Conservation (phyloP, 1,284 basidiomycete species). For the Vanrija sp. region DNA sequence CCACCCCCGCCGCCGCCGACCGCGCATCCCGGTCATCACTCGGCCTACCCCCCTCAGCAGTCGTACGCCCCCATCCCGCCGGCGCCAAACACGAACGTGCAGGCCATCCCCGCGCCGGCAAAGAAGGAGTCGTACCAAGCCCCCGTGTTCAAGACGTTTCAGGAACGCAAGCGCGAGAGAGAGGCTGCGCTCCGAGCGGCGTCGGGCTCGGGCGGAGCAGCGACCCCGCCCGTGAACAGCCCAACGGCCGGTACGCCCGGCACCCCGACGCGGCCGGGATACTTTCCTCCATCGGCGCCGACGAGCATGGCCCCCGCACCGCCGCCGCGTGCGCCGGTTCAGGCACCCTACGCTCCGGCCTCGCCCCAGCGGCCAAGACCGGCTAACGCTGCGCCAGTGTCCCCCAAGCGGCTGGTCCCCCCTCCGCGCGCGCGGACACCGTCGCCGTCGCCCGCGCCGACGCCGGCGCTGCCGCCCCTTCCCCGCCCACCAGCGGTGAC, state of each 20-base stretch:
- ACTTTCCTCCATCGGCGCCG: too few relatives aligned
- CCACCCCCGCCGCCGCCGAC: neutral
- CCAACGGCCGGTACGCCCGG: too few relatives aligned
- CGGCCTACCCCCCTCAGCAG: neutral
- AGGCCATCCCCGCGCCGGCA: slow-evolving; percentile 26
- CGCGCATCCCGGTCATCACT: neutral
- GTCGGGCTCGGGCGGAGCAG: neutral
- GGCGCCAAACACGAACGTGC: neutral
- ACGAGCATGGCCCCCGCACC: neutral
- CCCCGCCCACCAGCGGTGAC: too few relatives aligned
- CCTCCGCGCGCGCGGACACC: slow-evolving; percentile 27
- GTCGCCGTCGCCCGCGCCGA: slow-evolving; percentile 28
- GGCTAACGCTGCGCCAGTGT: slow-evolving; percentile 27
- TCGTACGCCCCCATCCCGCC: slow-evolving; percentile 4
- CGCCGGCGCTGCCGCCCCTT: slow-evolving; percentile 21
- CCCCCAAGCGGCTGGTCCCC: slow-evolving; percentile 24
- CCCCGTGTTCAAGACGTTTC: slow-evolving; percentile 46
- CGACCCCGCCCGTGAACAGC: neutral
- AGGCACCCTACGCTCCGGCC: neutral
- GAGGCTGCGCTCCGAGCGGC: slow-evolving; percentile 27
- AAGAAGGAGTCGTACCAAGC: slow-evolving; percentile 34
- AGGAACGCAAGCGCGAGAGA: slow-evolving; percentile 41
- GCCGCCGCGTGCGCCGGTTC: neutral
- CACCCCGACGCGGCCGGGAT: too few relatives aligned
- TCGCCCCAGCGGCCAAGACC: slow-evolving; percentile 2